Conservation (phyloP, 1,139 yeast genomes). For the Geotrichum aggregatum region DNA sequence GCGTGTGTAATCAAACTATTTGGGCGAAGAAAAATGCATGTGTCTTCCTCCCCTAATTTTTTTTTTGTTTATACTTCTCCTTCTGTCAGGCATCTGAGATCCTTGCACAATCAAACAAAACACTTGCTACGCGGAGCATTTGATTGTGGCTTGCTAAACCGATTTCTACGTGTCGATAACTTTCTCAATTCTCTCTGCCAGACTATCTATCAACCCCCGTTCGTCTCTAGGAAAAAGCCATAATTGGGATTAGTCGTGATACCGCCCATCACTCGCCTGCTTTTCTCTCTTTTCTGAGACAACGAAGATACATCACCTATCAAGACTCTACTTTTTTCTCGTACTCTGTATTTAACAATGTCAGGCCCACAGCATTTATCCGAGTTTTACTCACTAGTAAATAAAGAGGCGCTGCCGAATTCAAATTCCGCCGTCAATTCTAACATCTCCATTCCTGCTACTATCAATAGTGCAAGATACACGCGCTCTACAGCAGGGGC, state of each 20-base stretch:
- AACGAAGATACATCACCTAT: too few species aligned
- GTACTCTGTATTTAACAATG: not conserved
- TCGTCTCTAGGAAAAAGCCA: too few species aligned
- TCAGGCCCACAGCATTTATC: constrained; percentile 10
- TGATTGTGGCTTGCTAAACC: too few species aligned
- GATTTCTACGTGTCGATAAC: too few species aligned
- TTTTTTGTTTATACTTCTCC: not conserved
- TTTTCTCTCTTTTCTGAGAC: too few species aligned
- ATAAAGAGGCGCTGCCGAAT: constrained; percentile 1
- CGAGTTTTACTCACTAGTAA: constrained; percentile 13
- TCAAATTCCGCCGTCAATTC: not conserved
- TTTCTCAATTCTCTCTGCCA: too few species aligned
- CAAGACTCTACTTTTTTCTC: not conserved
- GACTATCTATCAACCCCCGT: too few species aligned
- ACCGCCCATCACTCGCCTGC: too few species aligned
- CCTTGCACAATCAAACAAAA: not conserved
- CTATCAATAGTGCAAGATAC: constrained; percentile 27
- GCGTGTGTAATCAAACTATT: not conserved
- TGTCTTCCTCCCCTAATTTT: not conserved
- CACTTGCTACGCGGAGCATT: too few species aligned
- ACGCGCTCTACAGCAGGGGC: constrained; percentile 11
- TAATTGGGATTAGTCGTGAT: too few species aligned
- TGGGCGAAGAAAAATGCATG: not conserved
- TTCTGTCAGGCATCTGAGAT: not conserved
- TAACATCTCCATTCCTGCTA: constrained; percentile 38